Conservation (phyloP, 2,329 filamentous ascomycete genomes). For the Fusarium sp. region DNA sequence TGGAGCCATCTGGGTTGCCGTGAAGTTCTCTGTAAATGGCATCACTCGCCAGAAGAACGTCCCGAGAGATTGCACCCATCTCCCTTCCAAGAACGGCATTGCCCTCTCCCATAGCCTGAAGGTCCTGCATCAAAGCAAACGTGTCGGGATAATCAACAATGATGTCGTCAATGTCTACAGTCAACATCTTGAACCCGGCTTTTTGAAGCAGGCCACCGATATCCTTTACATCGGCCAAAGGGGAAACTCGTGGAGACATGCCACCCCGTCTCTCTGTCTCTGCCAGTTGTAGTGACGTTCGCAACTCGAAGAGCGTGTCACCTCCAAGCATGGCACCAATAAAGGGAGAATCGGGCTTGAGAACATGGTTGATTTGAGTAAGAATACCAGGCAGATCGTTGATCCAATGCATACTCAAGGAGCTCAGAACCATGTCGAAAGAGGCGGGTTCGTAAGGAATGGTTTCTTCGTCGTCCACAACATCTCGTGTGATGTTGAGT, state of each 20-base stretch:
- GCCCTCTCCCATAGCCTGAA: conserved; percentile 96
- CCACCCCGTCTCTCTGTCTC: conserved; percentile 93
- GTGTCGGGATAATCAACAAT: conserved; percentile 93
- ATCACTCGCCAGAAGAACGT: conserved; percentile 89
- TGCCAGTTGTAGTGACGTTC: conserved; percentile 92
- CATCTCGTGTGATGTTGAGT: conserved; percentile 79
- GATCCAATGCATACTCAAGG: conserved; percentile 94
- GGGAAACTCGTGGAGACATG: conserved; percentile 90
- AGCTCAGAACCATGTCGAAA: conserved; percentile 93
- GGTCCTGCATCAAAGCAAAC: conserved; percentile 91
- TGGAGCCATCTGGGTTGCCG: conserved; percentile 81
- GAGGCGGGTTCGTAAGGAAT: conserved; percentile 82
- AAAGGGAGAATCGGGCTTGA: conserved; percentile 93
- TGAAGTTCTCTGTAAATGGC: conserved; percentile 91
- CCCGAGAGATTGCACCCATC: conserved; percentile 81
- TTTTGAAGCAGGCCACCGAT: conserved; percentile 88
- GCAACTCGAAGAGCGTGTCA: conserved; percentile 92
- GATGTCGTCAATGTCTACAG: conserved; percentile 97
- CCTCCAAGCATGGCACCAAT: conserved; percentile 97
- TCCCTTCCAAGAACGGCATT: conserved; percentile 92
- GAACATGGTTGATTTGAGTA: conserved; percentile 84
- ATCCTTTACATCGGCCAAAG: conserved; percentile 91
- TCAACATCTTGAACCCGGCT: conserved; percentile 94
- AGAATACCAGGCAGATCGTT: conserved; percentile 93
- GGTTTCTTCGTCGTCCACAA: conserved; percentile 81